Evolutionary conservation across 2,329 filamentous ascomycete genomes (phyloP).

Genomic region (Onygenales sp.): DNA sequence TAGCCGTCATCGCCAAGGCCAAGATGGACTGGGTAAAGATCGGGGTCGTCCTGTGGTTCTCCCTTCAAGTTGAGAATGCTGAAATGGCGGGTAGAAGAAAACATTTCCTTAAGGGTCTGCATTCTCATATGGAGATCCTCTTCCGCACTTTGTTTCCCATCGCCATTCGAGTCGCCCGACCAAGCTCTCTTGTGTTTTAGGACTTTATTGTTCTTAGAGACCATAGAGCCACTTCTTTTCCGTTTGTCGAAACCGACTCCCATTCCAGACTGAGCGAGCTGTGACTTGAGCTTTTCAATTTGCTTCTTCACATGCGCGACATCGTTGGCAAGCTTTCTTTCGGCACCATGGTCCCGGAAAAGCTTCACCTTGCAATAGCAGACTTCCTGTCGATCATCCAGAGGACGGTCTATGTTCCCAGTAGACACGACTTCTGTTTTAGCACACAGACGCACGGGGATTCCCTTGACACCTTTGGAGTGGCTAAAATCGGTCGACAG

Average conservation of each 20-base stretch:
- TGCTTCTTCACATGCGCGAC: constrained; percentile 91
- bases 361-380: constrained; percentile 96
- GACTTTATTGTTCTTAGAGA: constrained; percentile 50
- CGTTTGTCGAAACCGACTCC: constrained; percentile 52
- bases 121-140: constrained; percentile 38
- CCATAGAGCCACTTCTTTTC: constrained; percentile 47
- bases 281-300: constrained; percentile 91
- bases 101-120: constrained; percentile 37
- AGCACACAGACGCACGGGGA: constrained; percentile 82
- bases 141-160: constrained; percentile 31
- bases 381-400: constrained; percentile 33
- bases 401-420: constrained; percentile 9
- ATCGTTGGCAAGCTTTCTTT: constrained; percentile 90
- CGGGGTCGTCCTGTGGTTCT: constrained; percentile 37
- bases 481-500: constrained; percentile 97
- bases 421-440: constrained; percentile 59
- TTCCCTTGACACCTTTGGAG: constrained; percentile 96
- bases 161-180: constrained; percentile 71
- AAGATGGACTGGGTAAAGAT: constrained; percentile 33
- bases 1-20: constrained; percentile 21
- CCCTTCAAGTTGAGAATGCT: constrained; percentile 35
- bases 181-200: constrained; percentile 88
- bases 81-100: constrained; percentile 33
- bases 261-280: constrained; percentile 66
- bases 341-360: constrained; percentile 90